A percentile compares a stretch with the other conserved stretches of the same genome.
phyloP scores from a whole-genome alignment of 1,284 basidiomycete species.

The Schizopora paradoxa region DNA sequence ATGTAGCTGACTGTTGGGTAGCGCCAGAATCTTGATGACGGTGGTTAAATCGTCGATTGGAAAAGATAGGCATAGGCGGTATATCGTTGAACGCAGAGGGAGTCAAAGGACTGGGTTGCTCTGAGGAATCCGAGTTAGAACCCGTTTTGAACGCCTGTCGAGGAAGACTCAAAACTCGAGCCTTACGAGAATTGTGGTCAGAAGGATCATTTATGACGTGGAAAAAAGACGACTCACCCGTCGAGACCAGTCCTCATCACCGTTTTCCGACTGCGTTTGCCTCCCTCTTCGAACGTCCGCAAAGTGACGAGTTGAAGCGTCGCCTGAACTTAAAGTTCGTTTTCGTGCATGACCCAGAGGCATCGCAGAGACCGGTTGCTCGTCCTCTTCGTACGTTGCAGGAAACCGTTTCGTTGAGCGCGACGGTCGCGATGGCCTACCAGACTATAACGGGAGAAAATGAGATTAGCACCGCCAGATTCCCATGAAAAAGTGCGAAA shows the following conservation, averaged over 20 bases:
- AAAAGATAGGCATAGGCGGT: slow-evolving; percentile 23
- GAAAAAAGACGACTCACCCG: slow-evolving; percentile 10
- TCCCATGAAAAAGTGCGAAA: not conserved
- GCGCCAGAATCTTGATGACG: slow-evolving; percentile 44
- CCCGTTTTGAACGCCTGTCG: slow-evolving; percentile 28
- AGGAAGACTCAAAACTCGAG: slow-evolving; percentile 34
- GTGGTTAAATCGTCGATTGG: slow-evolving; percentile 21
- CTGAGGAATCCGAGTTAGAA: slow-evolving; percentile 31
- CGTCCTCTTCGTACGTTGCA: not conserved
- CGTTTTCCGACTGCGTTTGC: slow-evolving; percentile 16
- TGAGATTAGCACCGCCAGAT: slow-evolving; percentile 2
- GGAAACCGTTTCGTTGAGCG: slow-evolving; percentile 13
- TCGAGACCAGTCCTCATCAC: slow-evolving; percentile 5
- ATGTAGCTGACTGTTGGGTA: slow-evolving; percentile 50
- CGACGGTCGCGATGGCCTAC: slow-evolving; percentile 9
- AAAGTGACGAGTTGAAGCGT: slow-evolving; percentile 4
- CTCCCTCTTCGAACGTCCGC: slow-evolving; percentile 11
- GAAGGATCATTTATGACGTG: not conserved
- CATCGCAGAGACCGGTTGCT: not conserved
- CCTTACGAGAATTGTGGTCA: slow-evolving; percentile 1
- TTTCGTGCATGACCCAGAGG: slow-evolving; percentile 5
- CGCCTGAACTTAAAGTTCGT: slow-evolving; percentile 11
- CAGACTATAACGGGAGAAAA: slow-evolving; percentile 7
- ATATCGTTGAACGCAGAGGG: slow-evolving; percentile 26
- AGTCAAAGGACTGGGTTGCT: slow-evolving; percentile 32